A percentile compares a stretch with the other conserved stretches of the same genome.
Evolutionary conservation across 2,329 filamentous ascomycete species (phyloP).

Genomic region (Neonectria punicea): DNA sequence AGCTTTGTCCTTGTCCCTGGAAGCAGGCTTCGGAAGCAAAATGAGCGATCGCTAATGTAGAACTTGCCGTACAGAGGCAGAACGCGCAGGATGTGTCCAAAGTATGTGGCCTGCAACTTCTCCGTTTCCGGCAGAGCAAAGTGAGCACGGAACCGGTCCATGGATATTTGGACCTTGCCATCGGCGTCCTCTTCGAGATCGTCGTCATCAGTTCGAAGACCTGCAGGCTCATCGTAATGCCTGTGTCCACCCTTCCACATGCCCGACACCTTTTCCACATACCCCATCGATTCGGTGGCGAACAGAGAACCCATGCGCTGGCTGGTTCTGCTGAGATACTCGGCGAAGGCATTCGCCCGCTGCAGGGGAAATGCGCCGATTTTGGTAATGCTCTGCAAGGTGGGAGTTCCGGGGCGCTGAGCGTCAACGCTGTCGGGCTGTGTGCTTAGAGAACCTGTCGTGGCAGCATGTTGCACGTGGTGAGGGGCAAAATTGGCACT

Average conservation of each 20-base stretch:
- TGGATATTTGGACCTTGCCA: constrained; percentile 71
- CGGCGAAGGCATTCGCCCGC: constrained; percentile 83
- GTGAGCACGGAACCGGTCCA: constrained; percentile 87
- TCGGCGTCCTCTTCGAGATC: constrained; percentile 68
- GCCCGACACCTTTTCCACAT: constrained; percentile 94
- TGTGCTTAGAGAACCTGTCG: constrained; percentile 50
- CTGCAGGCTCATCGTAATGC: constrained; percentile 79
- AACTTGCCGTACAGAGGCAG: constrained; percentile 95
- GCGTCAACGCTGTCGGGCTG: constrained; percentile 25
- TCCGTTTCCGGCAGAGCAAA: constrained; percentile 90
- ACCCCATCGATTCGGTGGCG: constrained; percentile 93
- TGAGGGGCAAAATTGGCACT: constrained; percentile 21
- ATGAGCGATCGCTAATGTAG: constrained; percentile 86
- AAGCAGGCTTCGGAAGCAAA: constrained; percentile 93
- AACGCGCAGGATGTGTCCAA: constrained; percentile 89
- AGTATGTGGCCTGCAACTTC: constrained; percentile 88
- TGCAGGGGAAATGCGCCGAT: constrained; percentile 83
- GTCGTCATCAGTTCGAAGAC: constrained; percentile 65
- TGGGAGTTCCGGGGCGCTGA: constrained; percentile 50
- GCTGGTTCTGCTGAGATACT: constrained; percentile 81
- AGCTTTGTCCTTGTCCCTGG: constrained; percentile 92
- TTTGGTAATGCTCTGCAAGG: constrained; percentile 64
- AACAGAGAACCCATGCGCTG: constrained; percentile 84
- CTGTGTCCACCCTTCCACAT: constrained; percentile 95
- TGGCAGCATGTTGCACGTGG: constrained; percentile 47